phyloP scores from a whole-genome alignment of 352 stramenopile species.

The Phytopythium vexans region DNA sequence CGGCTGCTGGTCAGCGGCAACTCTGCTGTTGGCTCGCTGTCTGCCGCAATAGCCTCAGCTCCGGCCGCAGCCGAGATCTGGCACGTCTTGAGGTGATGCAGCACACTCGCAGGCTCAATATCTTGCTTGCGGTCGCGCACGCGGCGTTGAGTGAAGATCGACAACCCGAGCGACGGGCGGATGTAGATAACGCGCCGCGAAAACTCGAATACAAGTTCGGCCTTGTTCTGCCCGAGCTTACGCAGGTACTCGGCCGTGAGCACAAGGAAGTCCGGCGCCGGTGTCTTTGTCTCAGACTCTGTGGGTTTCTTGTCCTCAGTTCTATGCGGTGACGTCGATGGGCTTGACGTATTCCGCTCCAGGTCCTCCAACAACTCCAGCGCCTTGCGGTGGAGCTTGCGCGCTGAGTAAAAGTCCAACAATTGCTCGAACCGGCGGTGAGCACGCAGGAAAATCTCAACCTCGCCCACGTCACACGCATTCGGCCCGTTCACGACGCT shows the following conservation, averaged over 20 bases:
- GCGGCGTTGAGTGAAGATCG: conserved; percentile 76
- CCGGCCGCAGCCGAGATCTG: conserved; percentile 17
- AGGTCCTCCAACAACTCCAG: conserved; percentile 81
- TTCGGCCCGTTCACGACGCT: conserved; percentile 52
- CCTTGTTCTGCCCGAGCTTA: conserved; percentile 54
- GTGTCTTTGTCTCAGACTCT: conserved; percentile 2
- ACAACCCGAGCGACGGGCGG: conserved; percentile 51
- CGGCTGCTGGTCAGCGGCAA: conserved; percentile 59
- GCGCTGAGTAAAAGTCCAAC: conserved; percentile 64
- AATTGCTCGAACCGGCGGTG: conserved; percentile 59
- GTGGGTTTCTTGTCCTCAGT: conserved; percentile 1
- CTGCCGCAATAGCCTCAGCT: neutral
- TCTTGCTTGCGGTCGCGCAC: conserved; percentile 45
- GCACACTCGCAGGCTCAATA: conserved; percentile 55
- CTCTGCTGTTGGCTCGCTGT: neutral
- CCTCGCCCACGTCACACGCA: conserved; percentile 68
- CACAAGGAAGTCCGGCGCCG: conserved; percentile 49
- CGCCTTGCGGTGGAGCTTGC: conserved; percentile 73
- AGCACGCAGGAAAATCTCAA: conserved; percentile 73
- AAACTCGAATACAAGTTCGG: conserved; percentile 79
- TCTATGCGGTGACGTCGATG: conserved; percentile 5
- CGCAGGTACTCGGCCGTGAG: conserved; percentile 69
- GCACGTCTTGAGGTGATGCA: conserved; percentile 73
- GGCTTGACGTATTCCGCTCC: conserved; percentile 46
- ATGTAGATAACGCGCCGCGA: conserved; percentile 62